phyloP scores from a whole-genome alignment of 164 flowering plant genomes.

The Nelumbo lutea region DNA sequence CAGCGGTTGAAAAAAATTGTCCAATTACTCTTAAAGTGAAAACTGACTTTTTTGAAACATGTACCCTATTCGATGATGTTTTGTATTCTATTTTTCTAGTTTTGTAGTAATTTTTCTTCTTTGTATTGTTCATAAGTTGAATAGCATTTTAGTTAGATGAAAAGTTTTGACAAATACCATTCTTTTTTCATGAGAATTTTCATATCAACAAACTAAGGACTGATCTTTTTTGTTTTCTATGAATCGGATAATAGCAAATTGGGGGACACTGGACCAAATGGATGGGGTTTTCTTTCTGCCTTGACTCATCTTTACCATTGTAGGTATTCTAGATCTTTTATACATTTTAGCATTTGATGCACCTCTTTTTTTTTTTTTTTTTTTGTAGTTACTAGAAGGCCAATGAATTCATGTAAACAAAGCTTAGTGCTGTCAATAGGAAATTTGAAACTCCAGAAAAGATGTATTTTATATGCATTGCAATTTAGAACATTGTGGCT shows the following conservation, averaged over 20 bases:
- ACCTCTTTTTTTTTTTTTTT: neutral
- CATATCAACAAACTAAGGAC: neutral
- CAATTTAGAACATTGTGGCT: neutral
- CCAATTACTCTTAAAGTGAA: no score
- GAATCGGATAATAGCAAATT: constrained; percentile 47
- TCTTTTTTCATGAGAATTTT: neutral
- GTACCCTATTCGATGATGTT: no score
- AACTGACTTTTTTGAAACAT: no score
- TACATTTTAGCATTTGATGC: neutral
- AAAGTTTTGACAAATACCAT: neutral
- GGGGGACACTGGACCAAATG: constrained; percentile 89
- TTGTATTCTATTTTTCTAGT: no score
- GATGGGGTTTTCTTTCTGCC: constrained; percentile 72
- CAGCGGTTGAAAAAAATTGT: no score
- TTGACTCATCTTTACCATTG: neutral
- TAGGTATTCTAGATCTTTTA: neutral
- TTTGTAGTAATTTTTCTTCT: no score
- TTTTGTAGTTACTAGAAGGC: constrained; percentile 68
- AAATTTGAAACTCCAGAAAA: neutral
- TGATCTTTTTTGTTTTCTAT: constrained; percentile 8
- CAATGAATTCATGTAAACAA: constrained; percentile 84
- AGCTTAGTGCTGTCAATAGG: constrained; percentile 37
- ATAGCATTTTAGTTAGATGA: constrained; percentile 30
- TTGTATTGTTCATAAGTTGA: constrained; percentile 35
- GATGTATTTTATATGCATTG: neutral